These are phyloP conservation scores for Entrophospora sp. DNA, from an alignment of 192 early-diverging fungal genomes.

Conservation along the genomic window DNA sequence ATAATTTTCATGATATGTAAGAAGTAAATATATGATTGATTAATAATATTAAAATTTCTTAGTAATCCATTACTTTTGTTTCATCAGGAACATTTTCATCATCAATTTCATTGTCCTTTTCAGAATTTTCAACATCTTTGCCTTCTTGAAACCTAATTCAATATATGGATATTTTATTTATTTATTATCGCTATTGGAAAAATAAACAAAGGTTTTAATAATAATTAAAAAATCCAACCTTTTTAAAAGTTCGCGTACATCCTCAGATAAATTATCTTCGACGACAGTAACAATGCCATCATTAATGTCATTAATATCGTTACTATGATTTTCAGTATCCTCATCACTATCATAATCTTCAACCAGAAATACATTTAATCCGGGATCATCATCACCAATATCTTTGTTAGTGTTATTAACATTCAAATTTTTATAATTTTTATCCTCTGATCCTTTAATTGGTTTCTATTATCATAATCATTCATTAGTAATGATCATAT, in stretches of 20 bases:
- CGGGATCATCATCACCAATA: conserved; percentile 27
- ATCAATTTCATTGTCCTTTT: neutral
- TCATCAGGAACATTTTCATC: conserved; percentile 28
- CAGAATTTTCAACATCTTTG: neutral
- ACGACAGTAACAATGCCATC: conserved; percentile 7
- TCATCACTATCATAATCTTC: conserved; percentile 61
- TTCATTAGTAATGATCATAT: neutral
- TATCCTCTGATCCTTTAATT: too few relatives aligned
- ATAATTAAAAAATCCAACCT: conserved; percentile 27
- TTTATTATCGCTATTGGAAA: too few relatives aligned
- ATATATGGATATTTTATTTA: neutral
- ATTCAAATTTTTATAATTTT: conserved; percentile 21
- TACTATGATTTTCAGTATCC: conserved; percentile 17
- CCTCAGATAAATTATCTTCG: conserved; percentile 42
- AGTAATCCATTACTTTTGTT: conserved; percentile 34
- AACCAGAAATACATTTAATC: conserved; percentile 35
- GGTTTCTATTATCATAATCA: neutral
- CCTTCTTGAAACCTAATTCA: neutral
- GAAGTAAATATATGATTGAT: too few relatives aligned
- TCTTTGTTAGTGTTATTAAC: too few relatives aligned
- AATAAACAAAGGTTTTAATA: neutral
- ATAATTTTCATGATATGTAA: too few relatives aligned
- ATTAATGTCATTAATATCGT: too few relatives aligned
- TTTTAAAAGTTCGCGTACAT: conserved; percentile 45
- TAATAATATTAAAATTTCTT: too few relatives aligned